Evolutionary conservation across 2,329 filamentous ascomycete genomes (phyloP), one percentile per base, ranked within the genome.

Genomic region (Aspergillus sp.): DNA sequence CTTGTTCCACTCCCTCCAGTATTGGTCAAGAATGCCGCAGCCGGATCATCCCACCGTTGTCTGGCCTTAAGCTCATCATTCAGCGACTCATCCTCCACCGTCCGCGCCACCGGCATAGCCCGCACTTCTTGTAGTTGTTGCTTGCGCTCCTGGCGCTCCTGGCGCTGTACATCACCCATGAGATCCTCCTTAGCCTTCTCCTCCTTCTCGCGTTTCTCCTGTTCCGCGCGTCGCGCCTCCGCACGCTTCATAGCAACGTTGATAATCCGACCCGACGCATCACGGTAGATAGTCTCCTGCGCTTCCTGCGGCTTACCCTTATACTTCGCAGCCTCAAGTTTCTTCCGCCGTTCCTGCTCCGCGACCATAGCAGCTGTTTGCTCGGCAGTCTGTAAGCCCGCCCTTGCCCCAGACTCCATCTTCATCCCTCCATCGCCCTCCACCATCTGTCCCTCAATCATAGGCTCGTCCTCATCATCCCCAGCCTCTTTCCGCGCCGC

Each of bases 21-120:
- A 70, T 70, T 80, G 61, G 62, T 74, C 65, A 96, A 65, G 60
- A 97, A 94, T 58, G 82, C 80, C 49, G 85, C 84, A 69, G 94
- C 94, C 1, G 93, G 93, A 71, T 98, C 93, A 65, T 95, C 91
- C 94, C 94, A 98, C 57, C 91, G 75, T 49, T 84, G 79, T 60
- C 80, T 72, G 48, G 82, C 83, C 71, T 82, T 90, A 58, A 96
- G 62, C 66, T 95, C 89, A 32, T 80, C 77, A 59, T 98, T 98
- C 75, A 98, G 75, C 44, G 86, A 84, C 57, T 79, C 83, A 61
- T 98, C 94, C 61, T 97, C 90, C n/a, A 80, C 84, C 39, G 79
- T 80, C 47, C 93, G 74, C 17, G 90, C 88, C 45, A 98, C 69
- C 0, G 81, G 80, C 83, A 97, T 85, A 49, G 86, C 80, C 64